phyloP scores from a whole-genome alignment of 768 basidiomycete species.

The Lactarius tabidus region DNA sequence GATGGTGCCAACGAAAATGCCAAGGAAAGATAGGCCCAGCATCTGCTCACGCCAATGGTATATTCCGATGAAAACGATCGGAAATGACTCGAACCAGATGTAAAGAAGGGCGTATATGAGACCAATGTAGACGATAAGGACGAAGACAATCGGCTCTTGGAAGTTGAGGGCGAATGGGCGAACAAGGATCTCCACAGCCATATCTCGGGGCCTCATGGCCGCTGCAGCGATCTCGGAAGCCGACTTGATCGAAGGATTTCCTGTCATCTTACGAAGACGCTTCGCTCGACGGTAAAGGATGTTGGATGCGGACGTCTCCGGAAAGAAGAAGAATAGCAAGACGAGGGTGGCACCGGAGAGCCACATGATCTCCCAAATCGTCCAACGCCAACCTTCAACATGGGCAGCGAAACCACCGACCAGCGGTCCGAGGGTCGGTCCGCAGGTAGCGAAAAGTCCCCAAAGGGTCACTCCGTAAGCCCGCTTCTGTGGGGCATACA shows the following conservation, averaged over 20 bases:
- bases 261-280: conserved; percentile 32
- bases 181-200: conserved; percentile 31
- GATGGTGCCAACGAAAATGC: conserved; percentile 20
- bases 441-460: conserved; percentile 31
- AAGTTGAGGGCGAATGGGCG: conserved; percentile 33
- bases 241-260: conserved; percentile 31
- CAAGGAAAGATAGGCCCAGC: conserved; percentile 34
- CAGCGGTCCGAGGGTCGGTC: conserved; percentile 34
- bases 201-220: conserved; percentile 21
- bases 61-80: conserved; percentile 34
- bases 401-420: conserved; percentile 35
- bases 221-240: conserved; percentile 29
- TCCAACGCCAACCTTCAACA: conserved; percentile 35
- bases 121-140: conserved; percentile 33
- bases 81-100: conserved; percentile 37
- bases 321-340: conserved; percentile 32
- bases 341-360: conserved; percentile 30
- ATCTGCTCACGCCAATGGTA: conserved; percentile 34
- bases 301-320: conserved; percentile 32
- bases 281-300: conserved; percentile 34
- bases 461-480: conserved; percentile 32
- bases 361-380: conserved; percentile 36
- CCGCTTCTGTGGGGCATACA: conserved; percentile 28
- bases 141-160: conserved; percentile 33
- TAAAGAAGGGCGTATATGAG: conserved; percentile 35